phyloP scores from a whole-genome alignment of 2,329 filamentous ascomycete species.

The Nemania abortiva region DNA sequence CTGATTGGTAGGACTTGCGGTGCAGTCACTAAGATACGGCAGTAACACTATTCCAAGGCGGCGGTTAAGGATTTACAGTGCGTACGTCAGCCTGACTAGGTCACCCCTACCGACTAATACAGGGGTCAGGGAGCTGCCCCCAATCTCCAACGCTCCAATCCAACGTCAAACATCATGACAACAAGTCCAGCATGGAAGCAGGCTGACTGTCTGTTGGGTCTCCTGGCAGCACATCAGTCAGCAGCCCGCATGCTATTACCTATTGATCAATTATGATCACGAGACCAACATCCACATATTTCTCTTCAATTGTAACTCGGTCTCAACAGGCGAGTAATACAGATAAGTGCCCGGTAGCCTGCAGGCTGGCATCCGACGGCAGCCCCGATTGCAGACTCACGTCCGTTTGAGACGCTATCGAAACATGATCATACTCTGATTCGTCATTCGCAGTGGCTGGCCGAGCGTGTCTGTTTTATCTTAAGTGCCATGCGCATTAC shows the following conservation, averaged over 20 bases:
- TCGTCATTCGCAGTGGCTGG: neutral
- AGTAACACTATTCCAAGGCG: neutral
- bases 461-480: neutral
- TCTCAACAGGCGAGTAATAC: neutral
- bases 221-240: neutral
- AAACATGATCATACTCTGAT: neutral
- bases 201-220: neutral
- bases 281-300: neutral
- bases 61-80: constrained; percentile 28
- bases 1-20: too few relatives aligned
- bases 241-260: neutral
- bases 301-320: neutral
- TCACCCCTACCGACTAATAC: neutral
- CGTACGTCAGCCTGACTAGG: constrained; percentile 31
- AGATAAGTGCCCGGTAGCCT: too few relatives aligned
- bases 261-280: neutral
- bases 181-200: neutral
- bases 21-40: too few relatives aligned
- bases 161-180: neutral
- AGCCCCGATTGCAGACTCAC: neutral
- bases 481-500: neutral
- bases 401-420: neutral
- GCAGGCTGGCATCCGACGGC: neutral
- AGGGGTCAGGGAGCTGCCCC: constrained; percentile 2
- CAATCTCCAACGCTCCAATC: constrained; percentile 1